Conservation (phyloP, 805 yeast species). For the Ogataea chonburiensis region DNA sequence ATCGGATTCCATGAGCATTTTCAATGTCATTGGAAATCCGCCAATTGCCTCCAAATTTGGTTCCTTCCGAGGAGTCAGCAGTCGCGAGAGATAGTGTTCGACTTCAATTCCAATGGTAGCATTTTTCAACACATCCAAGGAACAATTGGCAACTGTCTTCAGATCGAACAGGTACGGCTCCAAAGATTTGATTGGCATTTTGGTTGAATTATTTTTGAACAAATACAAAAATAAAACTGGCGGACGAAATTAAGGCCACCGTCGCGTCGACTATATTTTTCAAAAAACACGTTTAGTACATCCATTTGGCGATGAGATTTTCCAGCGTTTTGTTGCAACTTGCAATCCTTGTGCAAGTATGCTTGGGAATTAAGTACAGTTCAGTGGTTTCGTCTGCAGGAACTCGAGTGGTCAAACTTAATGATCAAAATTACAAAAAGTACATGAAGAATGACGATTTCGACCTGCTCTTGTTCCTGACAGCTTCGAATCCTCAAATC, state of each 20-base stretch:
- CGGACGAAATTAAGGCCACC: slow-evolving; percentile 3
- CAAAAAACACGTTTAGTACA: slow-evolving; percentile 3
- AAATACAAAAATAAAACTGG: neutral
- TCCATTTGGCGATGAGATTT: slow-evolving; percentile 13
- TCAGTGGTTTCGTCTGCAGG: slow-evolving; percentile 16
- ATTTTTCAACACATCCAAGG: slow-evolving; percentile 62
- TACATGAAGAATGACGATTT: slow-evolving; percentile 63
- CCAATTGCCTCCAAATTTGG: slow-evolving; percentile 75
- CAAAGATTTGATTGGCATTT: slow-evolving; percentile 48
- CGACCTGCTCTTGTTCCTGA: slow-evolving; percentile 61
- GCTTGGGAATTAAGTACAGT: slow-evolving; percentile 21
- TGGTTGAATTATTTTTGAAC: slow-evolving; percentile 1
- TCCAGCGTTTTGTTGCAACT: slow-evolving; percentile 3
- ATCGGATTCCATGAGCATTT: slow-evolving; percentile 57
- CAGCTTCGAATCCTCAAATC: slow-evolving; percentile 71
- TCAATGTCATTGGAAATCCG: slow-evolving; percentile 69
- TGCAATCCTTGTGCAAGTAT: slow-evolving; percentile 12
- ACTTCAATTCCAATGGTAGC: slow-evolving; percentile 82
- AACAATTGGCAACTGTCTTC: slow-evolving; percentile 52
- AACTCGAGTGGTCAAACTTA: slow-evolving; percentile 34
- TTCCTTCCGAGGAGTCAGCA: slow-evolving; percentile 62
- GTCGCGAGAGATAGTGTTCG: slow-evolving; percentile 67
- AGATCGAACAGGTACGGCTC: slow-evolving; percentile 71
- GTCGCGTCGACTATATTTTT: slow-evolving; percentile 6
- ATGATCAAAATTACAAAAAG: slow-evolving; percentile 58